A percentile compares a stretch with the other conserved stretches of the same genome.
These are phyloP conservation scores for Dipodascus albidus DNA, from an alignment of 805 yeast genomes.

Conservation along the genomic window DNA sequence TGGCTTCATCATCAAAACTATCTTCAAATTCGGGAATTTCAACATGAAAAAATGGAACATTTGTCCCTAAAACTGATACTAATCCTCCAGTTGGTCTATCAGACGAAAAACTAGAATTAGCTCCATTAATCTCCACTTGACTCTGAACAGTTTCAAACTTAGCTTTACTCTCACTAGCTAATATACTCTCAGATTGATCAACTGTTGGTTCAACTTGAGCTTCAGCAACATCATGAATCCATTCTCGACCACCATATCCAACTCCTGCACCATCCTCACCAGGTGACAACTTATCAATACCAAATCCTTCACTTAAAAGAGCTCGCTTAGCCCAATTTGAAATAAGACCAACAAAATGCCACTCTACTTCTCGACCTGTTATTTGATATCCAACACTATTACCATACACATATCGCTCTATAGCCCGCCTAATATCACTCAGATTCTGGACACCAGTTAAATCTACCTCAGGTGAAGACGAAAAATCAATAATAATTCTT, in stretches of 20 bases:
- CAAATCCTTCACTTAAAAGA: conserved; percentile 67
- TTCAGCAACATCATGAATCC: not conserved
- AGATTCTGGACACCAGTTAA: conserved; percentile 70
- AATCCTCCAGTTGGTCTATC: conserved; percentile 31
- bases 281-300: conserved; percentile 31
- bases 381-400: not conserved
- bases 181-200: conserved; percentile 13
- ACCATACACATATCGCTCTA: conserved; percentile 43
- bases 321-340: conserved; percentile 83
- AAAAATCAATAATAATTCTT: conserved; percentile 70
- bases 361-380: conserved; percentile 71
- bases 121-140: not conserved
- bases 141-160: conserved; percentile 2
- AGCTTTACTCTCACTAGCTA: conserved; percentile 8
- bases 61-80: conserved; percentile 48
- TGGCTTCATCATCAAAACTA: not conserved
- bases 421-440: conserved; percentile 61
- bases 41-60: conserved; percentile 67
- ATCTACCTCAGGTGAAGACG: conserved; percentile 65
- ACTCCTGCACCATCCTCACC: conserved; percentile 9
- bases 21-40: conserved; percentile 46
- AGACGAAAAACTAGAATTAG: not conserved
- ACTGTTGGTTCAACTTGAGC: conserved; percentile 7
- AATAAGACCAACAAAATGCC: conserved; percentile 76
- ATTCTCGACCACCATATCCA: conserved; percentile 1